Evolutionary conservation across 345 rosid species (phyloP), one percentile per base, ranked within the genome.

Genomic region (Gossypium thurberi): DNA sequence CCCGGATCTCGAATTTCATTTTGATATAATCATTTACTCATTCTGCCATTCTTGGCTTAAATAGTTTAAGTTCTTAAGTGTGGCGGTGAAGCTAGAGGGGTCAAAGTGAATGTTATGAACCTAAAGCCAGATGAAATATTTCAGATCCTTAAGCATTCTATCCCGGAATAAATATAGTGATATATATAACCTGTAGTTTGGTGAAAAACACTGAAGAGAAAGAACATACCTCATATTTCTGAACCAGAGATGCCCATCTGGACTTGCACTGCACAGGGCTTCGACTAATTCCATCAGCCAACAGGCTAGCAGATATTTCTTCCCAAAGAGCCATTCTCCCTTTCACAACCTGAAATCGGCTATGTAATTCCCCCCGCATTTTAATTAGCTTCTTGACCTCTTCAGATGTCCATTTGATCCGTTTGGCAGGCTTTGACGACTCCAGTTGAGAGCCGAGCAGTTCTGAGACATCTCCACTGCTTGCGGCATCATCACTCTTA

Each of bases 251-350:
- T 48, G 98, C 78, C 99, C 99, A 92, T 1, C 90, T 76, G 28
- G 94, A 92, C 80, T 92, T 95, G 87, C 98, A 95, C 74, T 95
- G 97, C 37, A 82, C 89, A 2, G 99, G 88, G 79, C 90, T 91
- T 69, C 94, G 82, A 25, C 66, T 78, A 77, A 87, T 42, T 73
- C 96, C 99, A 53, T 92, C 89, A 81, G 62, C 76, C 73, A 53
- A 61, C 65, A 61, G 14, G 65, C 42, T 82, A 14, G 81, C 37
- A 63, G 99, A 95, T 76, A 95, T 84, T 84, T 91, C 97, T 84
- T 88, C 87, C 99, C 99, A 95, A 33, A 95, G 87, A 52, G 88
- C 93, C 99, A 92, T 95, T 81, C 97, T 87, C 53, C 98, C 93
- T 82, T 87, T 92, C 61, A 84, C 94, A 63, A 88, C 85, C 55